phyloP scores from a whole-genome alignment of 2,329 filamentous ascomycete species.

The Ramularia collo-cygni region DNA sequence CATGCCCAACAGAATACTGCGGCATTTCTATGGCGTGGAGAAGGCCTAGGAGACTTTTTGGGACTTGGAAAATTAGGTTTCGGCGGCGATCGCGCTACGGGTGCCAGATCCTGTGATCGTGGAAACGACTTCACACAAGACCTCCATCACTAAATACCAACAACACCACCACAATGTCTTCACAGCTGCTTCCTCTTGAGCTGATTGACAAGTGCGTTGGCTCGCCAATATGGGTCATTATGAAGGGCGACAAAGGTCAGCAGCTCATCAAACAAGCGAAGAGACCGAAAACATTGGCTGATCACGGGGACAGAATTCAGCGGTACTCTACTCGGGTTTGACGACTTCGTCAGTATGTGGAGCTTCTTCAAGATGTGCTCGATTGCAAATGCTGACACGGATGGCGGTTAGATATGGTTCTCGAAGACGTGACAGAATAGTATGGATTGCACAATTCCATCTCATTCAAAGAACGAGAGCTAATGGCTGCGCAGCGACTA shows the following conservation, averaged over 20 bases:
- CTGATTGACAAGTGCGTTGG: slow-evolving; percentile 99
- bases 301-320: slow-evolving; percentile 68
- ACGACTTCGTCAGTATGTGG: slow-evolving; percentile 98
- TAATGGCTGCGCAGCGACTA: slow-evolving; percentile 62
- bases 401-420: slow-evolving; percentile 72
- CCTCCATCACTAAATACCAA: not conserved
- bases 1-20: not conserved
- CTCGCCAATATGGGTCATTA: slow-evolving; percentile 95
- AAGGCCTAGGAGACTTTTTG: too few species aligned
- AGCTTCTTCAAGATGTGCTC: not conserved
- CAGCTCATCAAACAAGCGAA: not conserved
- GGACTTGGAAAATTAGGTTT: too few species aligned
- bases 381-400: slow-evolving; percentile 6
- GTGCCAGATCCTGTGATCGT: too few species aligned
- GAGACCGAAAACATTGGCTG: slow-evolving; percentile 1
- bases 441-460: slow-evolving; percentile 47
- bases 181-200: slow-evolving; percentile 48
- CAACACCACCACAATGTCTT: slow-evolving; percentile 18
- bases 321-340: slow-evolving; percentile 88
- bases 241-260: slow-evolving; percentile 97
- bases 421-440: slow-evolving; percentile 92
- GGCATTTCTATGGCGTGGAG: too few species aligned
- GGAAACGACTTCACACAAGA: too few species aligned
- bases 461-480: slow-evolving; percentile 1
- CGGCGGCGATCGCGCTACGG: too few species aligned